Evolutionary conservation across 306 rosid genomes (phyloP).

Genomic region (Rubus parviflorus): DNA sequence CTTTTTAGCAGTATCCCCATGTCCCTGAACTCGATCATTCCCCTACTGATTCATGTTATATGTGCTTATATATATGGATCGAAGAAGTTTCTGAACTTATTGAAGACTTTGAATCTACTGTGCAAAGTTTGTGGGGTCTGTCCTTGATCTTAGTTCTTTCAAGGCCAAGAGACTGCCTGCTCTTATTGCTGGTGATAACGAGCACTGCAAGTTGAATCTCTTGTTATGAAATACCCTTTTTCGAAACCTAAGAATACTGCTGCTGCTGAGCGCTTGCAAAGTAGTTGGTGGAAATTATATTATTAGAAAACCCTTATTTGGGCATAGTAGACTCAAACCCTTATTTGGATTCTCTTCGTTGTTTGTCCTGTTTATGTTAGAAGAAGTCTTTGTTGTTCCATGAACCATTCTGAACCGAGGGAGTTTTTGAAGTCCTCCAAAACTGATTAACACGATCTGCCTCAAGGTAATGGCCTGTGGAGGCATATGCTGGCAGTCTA

Average conservation of each 20-base stretch:
- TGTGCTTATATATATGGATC: slow-evolving; percentile 19
- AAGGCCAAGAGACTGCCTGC: slow-evolving; percentile 13
- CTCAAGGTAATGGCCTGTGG: slow-evolving; percentile 36
- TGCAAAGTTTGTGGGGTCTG: slow-evolving; percentile 9
- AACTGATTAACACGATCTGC: slow-evolving; percentile 27
- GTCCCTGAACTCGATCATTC: slow-evolving; percentile 14
- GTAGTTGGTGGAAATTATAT: slow-evolving; percentile 10
- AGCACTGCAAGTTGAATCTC: slow-evolving; percentile 16
- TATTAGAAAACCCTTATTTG: neutral
- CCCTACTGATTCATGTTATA: slow-evolving; percentile 7
- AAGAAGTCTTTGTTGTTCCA: slow-evolving; percentile 23
- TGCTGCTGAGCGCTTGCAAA: neutral
- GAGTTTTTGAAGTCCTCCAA: slow-evolving; percentile 26
- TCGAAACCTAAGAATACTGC: slow-evolving; percentile 11
- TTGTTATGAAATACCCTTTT: slow-evolving; percentile 17
- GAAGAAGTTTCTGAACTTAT: slow-evolving; percentile 11
- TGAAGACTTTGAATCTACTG: slow-evolving; percentile 18
- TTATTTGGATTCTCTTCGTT: slow-evolving; percentile 3
- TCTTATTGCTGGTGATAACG: neutral
- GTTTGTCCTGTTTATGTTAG: slow-evolving; percentile 12
- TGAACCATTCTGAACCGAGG: slow-evolving; percentile 17
- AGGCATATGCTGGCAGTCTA: slow-evolving; percentile 36
- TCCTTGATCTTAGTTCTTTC: slow-evolving; percentile 16
- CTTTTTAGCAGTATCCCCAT: slow-evolving; percentile 6
- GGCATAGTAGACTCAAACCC: slow-evolving; percentile 9